Conservation (phyloP, 2,329 filamentous ascomycete genomes). For the Knufia fluminis region DNA sequence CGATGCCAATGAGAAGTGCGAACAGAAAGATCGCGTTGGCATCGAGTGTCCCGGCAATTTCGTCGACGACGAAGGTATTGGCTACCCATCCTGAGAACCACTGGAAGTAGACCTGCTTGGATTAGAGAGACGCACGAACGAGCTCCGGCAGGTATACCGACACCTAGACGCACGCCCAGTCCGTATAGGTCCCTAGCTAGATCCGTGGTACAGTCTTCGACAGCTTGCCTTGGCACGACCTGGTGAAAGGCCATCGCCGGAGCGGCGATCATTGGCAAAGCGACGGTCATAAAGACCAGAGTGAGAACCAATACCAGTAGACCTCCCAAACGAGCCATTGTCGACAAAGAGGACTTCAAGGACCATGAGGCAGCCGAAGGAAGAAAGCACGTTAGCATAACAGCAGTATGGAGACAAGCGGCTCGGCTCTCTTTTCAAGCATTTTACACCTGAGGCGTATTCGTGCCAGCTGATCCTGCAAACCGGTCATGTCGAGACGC, state of each 20-base stretch:
- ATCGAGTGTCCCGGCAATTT: constrained; percentile 14
- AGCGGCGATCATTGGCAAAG: not conserved
- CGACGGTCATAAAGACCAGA: not conserved
- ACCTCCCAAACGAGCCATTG: not conserved
- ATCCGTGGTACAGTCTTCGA: constrained; percentile 1
- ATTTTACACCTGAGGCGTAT: not conserved
- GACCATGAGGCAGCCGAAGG: not conserved
- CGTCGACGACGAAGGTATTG: constrained; percentile 15
- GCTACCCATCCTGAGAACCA: constrained; percentile 19
- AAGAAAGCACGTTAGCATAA: not conserved
- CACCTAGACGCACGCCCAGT: constrained; percentile 16
- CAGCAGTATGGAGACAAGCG: not conserved
- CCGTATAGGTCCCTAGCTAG: constrained; percentile 17
- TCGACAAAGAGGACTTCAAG: not conserved
- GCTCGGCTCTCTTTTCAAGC: not conserved
- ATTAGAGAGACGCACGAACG: no score
- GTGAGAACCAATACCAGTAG: not conserved
- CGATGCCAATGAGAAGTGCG: constrained; percentile 11
- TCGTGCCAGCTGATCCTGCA: not conserved
- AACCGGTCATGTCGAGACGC: not conserved
- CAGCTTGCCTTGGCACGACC: not conserved
- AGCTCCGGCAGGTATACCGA: not conserved
- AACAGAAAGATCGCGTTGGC: constrained; percentile 18
- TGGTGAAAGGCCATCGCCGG: no score
- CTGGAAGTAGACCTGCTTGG: constrained; percentile 11